A percentile compares a stretch with the other conserved stretches of the same genome.
Evolutionary conservation across 2,329 filamentous ascomycete genomes (phyloP).

Genomic region (Dactylonectria estremocensis): DNA sequence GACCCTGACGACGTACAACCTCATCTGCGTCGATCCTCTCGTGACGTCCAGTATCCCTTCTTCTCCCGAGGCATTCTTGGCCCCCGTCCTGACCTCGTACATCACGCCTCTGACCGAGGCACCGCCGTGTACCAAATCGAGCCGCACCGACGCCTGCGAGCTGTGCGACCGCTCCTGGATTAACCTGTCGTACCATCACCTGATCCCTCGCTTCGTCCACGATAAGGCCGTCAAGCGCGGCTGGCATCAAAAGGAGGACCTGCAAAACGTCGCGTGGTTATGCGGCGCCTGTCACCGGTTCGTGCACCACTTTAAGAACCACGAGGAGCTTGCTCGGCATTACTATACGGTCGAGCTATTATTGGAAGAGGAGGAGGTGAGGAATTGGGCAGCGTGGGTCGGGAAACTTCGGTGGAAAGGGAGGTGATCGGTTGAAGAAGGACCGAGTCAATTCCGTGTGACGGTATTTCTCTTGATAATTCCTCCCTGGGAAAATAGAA

Average conservation of each 20-base stretch:
- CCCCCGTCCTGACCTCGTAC: slow-evolving; percentile 75
- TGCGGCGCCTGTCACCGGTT: slow-evolving; percentile 88
- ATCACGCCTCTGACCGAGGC: slow-evolving; percentile 69
- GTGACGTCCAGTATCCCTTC: slow-evolving; percentile 54
- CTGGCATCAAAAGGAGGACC: slow-evolving; percentile 82
- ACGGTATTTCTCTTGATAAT: not conserved
- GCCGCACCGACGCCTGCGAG: slow-evolving; percentile 76
- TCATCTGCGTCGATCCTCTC: slow-evolving; percentile 64
- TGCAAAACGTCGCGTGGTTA: slow-evolving; percentile 89
- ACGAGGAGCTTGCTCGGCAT: slow-evolving; percentile 83
- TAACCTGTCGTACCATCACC: slow-evolving; percentile 85
- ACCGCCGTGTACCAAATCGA: slow-evolving; percentile 75
- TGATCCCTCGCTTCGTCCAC: slow-evolving; percentile 86
- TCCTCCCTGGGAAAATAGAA: too few relatives aligned
- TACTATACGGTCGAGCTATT: slow-evolving; percentile 83
- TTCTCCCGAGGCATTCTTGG: slow-evolving; percentile 69
- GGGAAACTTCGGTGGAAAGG: slow-evolving; percentile 81
- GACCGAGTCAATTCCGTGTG: not conserved
- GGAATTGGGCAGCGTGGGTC: slow-evolving; percentile 81
- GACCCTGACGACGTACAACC: slow-evolving; percentile 76
- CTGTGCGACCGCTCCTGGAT: slow-evolving; percentile 84
- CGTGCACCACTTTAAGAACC: slow-evolving; percentile 81
- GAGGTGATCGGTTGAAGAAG: slow-evolving; percentile 27
- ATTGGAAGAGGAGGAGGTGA: slow-evolving; percentile 79
- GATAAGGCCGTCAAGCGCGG: slow-evolving; percentile 82